Percentiles rank a stretch among this genome's conserved stretches.
These are phyloP conservation scores for Macrocystidia cucumis DNA, from an alignment of 1,284 basidiomycete species.

Conservation along the genomic window DNA sequence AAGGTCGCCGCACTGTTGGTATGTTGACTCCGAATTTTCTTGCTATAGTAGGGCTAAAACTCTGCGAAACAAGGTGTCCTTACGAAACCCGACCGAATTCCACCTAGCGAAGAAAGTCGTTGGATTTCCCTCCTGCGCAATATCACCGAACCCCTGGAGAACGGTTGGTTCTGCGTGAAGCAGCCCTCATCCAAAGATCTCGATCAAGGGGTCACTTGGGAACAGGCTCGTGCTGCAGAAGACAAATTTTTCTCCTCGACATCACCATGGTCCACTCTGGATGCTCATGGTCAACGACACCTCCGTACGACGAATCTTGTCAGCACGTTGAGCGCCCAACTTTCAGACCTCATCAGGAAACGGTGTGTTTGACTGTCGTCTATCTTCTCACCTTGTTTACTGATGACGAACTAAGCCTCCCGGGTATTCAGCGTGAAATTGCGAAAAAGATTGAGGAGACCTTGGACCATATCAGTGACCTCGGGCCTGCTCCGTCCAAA, in stretches of 20 bases:
- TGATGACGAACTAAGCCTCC: conserved; percentile 41
- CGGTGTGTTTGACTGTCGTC: conserved; percentile 38
- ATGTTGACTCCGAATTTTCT: conserved; percentile 9
- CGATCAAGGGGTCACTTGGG: conserved; percentile 47
- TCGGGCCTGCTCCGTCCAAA: conserved; percentile 46
- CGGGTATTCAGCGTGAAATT: conserved; percentile 47
- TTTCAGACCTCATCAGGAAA: conserved; percentile 52
- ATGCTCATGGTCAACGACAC: conserved; percentile 37
- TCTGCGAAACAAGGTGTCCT: conserved; percentile 52
- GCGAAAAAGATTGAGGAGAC: conserved; percentile 34
- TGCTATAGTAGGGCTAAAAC: not conserved
- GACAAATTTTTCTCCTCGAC: conserved; percentile 57
- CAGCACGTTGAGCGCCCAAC: conserved; percentile 40
- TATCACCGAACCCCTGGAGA: conserved; percentile 43
- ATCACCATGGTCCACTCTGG: conserved; percentile 49
- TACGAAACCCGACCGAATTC: conserved; percentile 76
- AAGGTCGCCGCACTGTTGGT: conserved; percentile 67
- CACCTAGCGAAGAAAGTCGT: conserved; percentile 43
- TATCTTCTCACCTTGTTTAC: not conserved
- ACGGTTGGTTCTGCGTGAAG: conserved; percentile 72
- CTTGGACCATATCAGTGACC: conserved; percentile 20
- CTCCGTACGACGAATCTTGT: conserved; percentile 50
- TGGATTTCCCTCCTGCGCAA: conserved; percentile 59
- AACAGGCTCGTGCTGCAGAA: conserved; percentile 52
- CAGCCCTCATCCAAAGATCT: conserved; percentile 57